Conservation (phyloP, 225 moss, liverwort and hornwort species). For the Thuidium tamariscinum region DNA sequence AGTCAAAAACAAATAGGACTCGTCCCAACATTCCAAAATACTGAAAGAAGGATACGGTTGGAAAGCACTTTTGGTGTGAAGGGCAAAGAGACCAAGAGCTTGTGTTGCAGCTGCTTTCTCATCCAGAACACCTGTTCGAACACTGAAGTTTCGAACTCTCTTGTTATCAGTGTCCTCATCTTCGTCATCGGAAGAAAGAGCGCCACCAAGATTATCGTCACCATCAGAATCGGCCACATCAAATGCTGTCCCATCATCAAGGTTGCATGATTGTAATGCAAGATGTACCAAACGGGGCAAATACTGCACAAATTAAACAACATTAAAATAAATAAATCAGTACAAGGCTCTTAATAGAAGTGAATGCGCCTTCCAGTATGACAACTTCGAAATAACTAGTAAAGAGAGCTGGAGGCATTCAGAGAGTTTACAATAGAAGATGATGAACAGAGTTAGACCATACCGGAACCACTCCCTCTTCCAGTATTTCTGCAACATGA, state of each 20-base stretch:
- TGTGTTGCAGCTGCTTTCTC: constrained; percentile 99
- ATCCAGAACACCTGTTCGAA: constrained; percentile 94
- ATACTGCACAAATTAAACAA: constrained; percentile 42
- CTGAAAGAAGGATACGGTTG: constrained; percentile 70
- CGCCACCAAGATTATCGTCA: constrained; percentile 58
- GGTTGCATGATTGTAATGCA: constrained; percentile 95
- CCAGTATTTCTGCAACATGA: constrained; percentile 89
- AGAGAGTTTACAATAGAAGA: background rate
- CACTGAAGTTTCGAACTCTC: constrained; percentile 83
- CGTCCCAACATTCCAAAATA: background rate
- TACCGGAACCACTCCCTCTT: constrained; percentile 73
- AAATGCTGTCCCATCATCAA: constrained; percentile 93
- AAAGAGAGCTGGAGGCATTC: background rate
- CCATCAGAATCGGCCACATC: constrained; percentile 77
- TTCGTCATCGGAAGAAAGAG: constrained; percentile 79
- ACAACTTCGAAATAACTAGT: background rate
- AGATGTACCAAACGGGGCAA: constrained; percentile 85
- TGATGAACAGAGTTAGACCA: background rate
- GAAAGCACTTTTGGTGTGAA: constrained; percentile 73
- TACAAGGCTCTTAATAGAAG: background rate
- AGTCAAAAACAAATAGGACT: background rate
- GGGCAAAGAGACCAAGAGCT: constrained; percentile 90
- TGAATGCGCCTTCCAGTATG: background rate
- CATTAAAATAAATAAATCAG: background rate
- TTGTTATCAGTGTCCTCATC: constrained; percentile 65